Conservation (phyloP, 306 rosid species). For the apple (Malus domestica) region ASM211411v1 NC_041803.1:22924501-22925000, state of each 20-base stretch:
- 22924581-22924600: no score
- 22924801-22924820: slow-evolving; percentile 33
- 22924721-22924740: neutral
- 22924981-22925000: slow-evolving; percentile 46
- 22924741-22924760: slow-evolving; percentile 14
- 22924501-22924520: no score
- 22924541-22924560: no score
- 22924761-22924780: slow-evolving; percentile 22
- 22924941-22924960: slow-evolving; percentile 40
- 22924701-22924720: neutral
- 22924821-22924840: slow-evolving; percentile 8
- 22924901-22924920: slow-evolving; percentile 62
- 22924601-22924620: no score
- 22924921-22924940: slow-evolving; percentile 32
- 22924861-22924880: slow-evolving; percentile 39
- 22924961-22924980: slow-evolving; percentile 51
- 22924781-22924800: slow-evolving; percentile 19
- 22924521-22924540: no score
- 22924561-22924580: neutral
- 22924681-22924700: neutral
- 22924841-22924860: slow-evolving; percentile 42
- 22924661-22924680: no score
- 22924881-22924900: slow-evolving; percentile 36
- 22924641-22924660: no score
- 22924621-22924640: no score